Conservation (phyloP, 257 asterid species). For the Solanum rostratum region DNA sequence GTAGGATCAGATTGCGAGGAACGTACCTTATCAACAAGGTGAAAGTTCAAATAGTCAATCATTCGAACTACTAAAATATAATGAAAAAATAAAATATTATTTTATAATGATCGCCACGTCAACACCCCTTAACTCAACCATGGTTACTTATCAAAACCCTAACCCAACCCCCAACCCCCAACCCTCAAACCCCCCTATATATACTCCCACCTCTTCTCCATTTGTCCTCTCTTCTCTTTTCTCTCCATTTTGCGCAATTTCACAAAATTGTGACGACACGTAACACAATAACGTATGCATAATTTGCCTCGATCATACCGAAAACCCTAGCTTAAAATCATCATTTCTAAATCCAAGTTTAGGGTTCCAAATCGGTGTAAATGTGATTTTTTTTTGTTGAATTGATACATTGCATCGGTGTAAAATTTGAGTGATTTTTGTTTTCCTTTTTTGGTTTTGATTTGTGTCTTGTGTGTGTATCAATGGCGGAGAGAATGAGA, state of each 20-base stretch:
- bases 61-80: background rate
- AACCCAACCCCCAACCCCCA: background rate
- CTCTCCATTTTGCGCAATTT: background rate
- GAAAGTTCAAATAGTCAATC: background rate
- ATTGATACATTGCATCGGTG: background rate
- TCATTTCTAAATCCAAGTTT: background rate
- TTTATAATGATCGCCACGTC: background rate
- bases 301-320: background rate
- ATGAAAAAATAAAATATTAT: background rate
- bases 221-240: background rate
- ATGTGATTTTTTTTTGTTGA: background rate
- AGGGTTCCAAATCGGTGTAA: background rate
- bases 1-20: too few species aligned
- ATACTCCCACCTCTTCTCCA: background rate
- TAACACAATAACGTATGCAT: background rate
- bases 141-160: background rate
- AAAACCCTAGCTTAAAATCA: background rate
- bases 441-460: background rate
- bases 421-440: background rate
- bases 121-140: background rate
- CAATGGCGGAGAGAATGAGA: conserved; percentile 30
- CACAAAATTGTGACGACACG: background rate
- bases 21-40: too few species aligned
- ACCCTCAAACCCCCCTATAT: background rate
- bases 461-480: background rate